These are phyloP conservation scores for Thalassiosira livingstoniorum DNA, from an alignment of 352 stramenopile genomes.

Conservation along the genomic window DNA sequence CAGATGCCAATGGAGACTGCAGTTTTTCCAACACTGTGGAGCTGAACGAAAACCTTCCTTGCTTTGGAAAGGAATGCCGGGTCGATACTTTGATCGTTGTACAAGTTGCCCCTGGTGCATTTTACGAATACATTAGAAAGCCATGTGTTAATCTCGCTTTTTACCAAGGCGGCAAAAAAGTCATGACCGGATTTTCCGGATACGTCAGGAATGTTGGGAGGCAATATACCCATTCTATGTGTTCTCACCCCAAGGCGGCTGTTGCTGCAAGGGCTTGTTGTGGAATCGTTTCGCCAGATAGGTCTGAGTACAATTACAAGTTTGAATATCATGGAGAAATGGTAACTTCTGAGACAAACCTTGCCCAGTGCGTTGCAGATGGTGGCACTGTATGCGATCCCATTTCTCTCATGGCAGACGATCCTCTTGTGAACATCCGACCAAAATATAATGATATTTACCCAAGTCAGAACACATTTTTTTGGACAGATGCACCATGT, in stretches of 20 bases:
- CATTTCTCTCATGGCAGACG: constrained; percentile 38
- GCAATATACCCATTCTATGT: constrained; percentile 8
- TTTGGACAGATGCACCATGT: constrained; percentile 60
- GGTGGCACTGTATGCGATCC: constrained; percentile 58
- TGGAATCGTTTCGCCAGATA: not conserved
- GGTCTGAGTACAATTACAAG: constrained; percentile 22
- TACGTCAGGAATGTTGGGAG: constrained; percentile 17
- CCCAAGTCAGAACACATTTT: constrained; percentile 60
- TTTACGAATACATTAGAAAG: constrained; percentile 73
- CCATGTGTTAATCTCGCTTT: constrained; percentile 65
- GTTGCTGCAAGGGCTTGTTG: constrained; percentile 57
- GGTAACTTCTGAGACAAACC: not conserved
- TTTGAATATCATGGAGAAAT: constrained; percentile 34
- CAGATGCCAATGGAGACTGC: constrained; percentile 50
- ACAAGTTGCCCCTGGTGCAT: constrained; percentile 59
- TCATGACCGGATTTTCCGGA: constrained; percentile 55
- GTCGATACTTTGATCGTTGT: constrained; percentile 58
- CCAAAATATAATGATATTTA: constrained; percentile 54
- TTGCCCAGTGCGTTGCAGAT: constrained; percentile 46
- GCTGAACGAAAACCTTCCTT: constrained; percentile 58
- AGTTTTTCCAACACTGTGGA: constrained; percentile 53
- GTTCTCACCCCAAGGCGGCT: constrained; percentile 22
- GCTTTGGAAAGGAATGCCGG: constrained; percentile 61
- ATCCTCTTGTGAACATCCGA: constrained; percentile 50
- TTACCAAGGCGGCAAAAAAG: constrained; percentile 61